phyloP scores from a whole-genome alignment of 768 basidiomycete species.

The Macrolepiota dolichaula region DNA sequence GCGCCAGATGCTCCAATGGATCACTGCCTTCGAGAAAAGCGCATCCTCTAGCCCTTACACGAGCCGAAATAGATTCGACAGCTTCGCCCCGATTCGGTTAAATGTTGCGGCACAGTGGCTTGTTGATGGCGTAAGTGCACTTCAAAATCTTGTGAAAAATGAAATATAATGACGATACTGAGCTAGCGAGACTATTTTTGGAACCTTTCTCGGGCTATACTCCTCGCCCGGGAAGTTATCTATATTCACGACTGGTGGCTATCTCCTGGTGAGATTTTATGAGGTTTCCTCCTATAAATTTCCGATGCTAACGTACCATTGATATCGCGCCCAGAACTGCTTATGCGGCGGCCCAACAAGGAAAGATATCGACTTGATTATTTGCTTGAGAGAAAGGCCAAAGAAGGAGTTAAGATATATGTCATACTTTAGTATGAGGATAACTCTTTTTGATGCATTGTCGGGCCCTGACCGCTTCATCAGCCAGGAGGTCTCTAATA shows the following conservation, averaged over 20 bases:
- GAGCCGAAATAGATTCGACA: slow-evolving; percentile 83
- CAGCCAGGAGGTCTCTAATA: slow-evolving; percentile 93
- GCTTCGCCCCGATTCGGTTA: slow-evolving; percentile 88
- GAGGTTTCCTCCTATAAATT: background rate
- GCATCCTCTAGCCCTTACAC: slow-evolving; percentile 76
- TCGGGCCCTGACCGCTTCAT: slow-evolving; percentile 10
- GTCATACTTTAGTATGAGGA: slow-evolving; percentile 84
- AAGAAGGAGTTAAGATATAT: slow-evolving; percentile 93
- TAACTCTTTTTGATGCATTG: background rate
- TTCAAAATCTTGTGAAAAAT: background rate
- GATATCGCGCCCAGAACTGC: slow-evolving; percentile 51
- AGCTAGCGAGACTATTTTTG: slow-evolving; percentile 95
- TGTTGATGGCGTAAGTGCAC: slow-evolving; percentile 80
- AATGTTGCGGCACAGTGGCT: slow-evolving; percentile 98
- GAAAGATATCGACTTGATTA: slow-evolving; percentile 84
- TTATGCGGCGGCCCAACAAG: slow-evolving; percentile 81
- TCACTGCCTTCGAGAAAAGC: slow-evolving; percentile 83
- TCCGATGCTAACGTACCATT: background rate
- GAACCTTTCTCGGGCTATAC: slow-evolving; percentile 90
- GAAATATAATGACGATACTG: slow-evolving; percentile 8
- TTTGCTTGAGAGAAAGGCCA: slow-evolving; percentile 85
- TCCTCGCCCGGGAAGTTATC: slow-evolving; percentile 82
- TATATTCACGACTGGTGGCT: slow-evolving; percentile 99
- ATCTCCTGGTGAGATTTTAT: slow-evolving; percentile 61
- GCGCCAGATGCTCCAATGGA: slow-evolving; percentile 98